Percentiles rank a stretch among this genome's conserved stretches.
phyloP scores from a whole-genome alignment of 2,329 filamentous ascomycete species.

The Aspergillus ibericus region DNA sequence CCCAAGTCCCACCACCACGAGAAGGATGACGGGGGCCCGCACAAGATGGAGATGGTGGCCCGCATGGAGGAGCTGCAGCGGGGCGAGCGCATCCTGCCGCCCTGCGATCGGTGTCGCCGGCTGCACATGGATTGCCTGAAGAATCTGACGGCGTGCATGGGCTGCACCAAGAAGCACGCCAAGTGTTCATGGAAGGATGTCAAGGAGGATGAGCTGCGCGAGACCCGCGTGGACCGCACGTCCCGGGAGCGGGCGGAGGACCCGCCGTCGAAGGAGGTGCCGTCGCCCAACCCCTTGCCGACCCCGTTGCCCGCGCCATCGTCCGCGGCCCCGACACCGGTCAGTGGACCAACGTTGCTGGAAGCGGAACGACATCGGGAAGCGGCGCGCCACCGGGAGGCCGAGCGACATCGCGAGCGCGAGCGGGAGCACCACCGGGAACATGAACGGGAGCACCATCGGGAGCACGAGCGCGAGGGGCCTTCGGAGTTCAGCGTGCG shows the following conservation, averaged over 20 bases:
- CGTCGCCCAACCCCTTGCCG: slow-evolving; percentile 8
- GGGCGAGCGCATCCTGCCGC: slow-evolving; percentile 74
- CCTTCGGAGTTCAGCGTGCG: slow-evolving; percentile 13
- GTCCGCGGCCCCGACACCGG: slow-evolving; percentile 11
- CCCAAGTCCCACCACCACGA: slow-evolving; percentile 48
- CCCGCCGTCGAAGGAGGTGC: slow-evolving; percentile 13
- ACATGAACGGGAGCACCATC: slow-evolving; percentile 15
- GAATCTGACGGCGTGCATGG: slow-evolving; percentile 80
- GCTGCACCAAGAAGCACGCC: slow-evolving; percentile 86
- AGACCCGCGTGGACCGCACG: slow-evolving; percentile 22
- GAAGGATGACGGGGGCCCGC: slow-evolving; percentile 59
- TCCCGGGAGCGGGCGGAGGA: slow-evolving; percentile 19
- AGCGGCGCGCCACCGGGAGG: too few relatives aligned
- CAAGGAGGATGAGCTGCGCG: slow-evolving; percentile 65
- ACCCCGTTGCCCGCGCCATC: slow-evolving; percentile 8
- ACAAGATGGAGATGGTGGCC: slow-evolving; percentile 66
- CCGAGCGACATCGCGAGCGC: background rate
- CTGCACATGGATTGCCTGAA: slow-evolving; percentile 81
- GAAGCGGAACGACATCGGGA: slow-evolving; percentile 11
- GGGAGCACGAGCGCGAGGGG: slow-evolving; percentile 8
- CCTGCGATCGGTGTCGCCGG: slow-evolving; percentile 79
- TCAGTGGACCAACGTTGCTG: background rate
- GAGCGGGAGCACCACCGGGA: slow-evolving; percentile 1
- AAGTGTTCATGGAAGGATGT: slow-evolving; percentile 84
- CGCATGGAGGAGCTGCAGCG: slow-evolving; percentile 74